A percentile compares a stretch with the other conserved stretches of the same genome.
These are phyloP conservation scores for Lecanoromycetidae sp. DNA, from an alignment of 2,329 filamentous ascomycete species.

Conservation along the genomic window DNA sequence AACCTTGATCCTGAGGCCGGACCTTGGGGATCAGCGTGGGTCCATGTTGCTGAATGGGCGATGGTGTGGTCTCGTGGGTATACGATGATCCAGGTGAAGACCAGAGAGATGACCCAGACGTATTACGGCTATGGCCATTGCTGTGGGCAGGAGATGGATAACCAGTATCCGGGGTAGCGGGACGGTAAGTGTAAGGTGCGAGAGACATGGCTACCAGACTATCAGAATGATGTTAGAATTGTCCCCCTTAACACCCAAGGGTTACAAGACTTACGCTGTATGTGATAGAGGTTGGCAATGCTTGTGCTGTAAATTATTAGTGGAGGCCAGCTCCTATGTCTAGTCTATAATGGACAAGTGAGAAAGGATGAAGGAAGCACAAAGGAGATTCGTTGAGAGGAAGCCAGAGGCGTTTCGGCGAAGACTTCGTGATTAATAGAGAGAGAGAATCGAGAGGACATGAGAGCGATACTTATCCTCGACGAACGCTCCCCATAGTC, in stretches of 20 bases:
- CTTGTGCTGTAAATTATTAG: constrained; percentile 13
- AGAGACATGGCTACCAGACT: constrained; percentile 26
- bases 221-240: neutral
- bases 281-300: constrained; percentile 6
- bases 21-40: constrained; percentile 76
- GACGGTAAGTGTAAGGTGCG: constrained; percentile 32
- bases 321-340: constrained; percentile 18
- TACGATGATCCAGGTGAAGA: constrained; percentile 54
- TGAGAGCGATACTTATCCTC: constrained; percentile 18
- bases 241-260: neutral
- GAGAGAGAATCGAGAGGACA: constrained; percentile 11
- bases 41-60: constrained; percentile 63
- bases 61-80: constrained; percentile 59
- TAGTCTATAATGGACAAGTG: constrained; percentile 15
- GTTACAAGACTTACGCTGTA: constrained; percentile 8
- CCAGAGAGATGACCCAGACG: constrained; percentile 53
- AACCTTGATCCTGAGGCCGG: constrained; percentile 67
- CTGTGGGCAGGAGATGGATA: constrained; percentile 26
- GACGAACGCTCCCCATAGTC: constrained; percentile 6
- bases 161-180: constrained; percentile 32
- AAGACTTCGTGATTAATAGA: constrained; percentile 11
- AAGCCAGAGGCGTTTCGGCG: constrained; percentile 13
- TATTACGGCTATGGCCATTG: constrained; percentile 45
- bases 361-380: constrained; percentile 13
- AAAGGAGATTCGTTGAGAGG: constrained; percentile 18